Evolutionary conservation across 805 yeast species (phyloP).

Genomic region (Candida hungchunana): DNA sequence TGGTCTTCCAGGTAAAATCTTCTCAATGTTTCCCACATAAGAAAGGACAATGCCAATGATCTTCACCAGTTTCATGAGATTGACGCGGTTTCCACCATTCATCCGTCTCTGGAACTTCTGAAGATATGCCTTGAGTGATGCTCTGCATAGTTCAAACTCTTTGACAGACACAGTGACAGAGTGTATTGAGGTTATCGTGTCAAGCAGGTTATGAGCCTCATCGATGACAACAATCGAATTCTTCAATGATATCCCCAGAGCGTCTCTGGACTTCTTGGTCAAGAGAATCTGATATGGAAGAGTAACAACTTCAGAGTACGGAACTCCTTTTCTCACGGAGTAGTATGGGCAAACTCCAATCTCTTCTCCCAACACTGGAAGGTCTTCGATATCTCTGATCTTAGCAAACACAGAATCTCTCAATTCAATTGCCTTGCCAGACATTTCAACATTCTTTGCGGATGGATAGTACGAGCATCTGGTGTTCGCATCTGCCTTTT

Average conservation of each 20-base stretch:
- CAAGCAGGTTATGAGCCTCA: constrained; percentile 88
- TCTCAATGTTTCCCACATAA: constrained; percentile 38
- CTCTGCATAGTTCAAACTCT: constrained; percentile 43
- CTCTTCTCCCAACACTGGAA: constrained; percentile 53
- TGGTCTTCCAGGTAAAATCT: constrained; percentile 47
- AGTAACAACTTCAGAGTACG: constrained; percentile 68
- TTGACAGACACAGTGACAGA: constrained; percentile 51
- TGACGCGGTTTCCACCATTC: constrained; percentile 67
- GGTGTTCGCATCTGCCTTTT: constrained; percentile 33
- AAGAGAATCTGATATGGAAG: constrained; percentile 78
- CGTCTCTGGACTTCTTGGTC: constrained; percentile 57
- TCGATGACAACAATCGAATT: constrained; percentile 75
- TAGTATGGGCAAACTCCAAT: constrained; percentile 78
- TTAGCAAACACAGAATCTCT: constrained; percentile 45
- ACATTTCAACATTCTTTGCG: constrained; percentile 22
- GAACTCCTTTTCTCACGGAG: constrained; percentile 53
- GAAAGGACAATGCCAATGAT: constrained; percentile 47
- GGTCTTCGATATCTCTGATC: constrained; percentile 66
- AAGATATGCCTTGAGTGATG: constrained; percentile 51
- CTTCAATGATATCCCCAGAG: constrained; percentile 53
- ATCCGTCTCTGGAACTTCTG: constrained; percentile 58
- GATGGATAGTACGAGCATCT: constrained; percentile 42
- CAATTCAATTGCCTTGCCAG: constrained; percentile 33
- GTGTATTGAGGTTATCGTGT: constrained; percentile 65
- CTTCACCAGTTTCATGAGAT: constrained; percentile 58